Base-by-base conservation (phyloP, 176 grass and related monocot species). In the Pharus latifolius region DNA sequence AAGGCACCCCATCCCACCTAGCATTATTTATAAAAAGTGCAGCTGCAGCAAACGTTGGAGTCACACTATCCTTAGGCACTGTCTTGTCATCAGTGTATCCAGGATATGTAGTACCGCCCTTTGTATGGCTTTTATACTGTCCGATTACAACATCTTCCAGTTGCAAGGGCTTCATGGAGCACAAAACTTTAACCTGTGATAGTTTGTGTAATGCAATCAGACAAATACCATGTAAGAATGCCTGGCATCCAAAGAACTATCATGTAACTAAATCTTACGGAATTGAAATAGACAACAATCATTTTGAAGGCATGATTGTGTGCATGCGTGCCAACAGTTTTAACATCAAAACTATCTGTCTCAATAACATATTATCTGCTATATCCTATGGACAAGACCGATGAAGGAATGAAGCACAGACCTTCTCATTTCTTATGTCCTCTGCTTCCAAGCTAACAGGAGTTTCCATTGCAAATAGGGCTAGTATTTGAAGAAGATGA, bases 361-460 rank as follows among this genome's bases (percentile, higher is more conserved):
- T 31, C 6, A 23, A 45, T 61, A 67, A 75, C 10, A 35, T 43
- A 49, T 38, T 20, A 49, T 22, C 2, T 29, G 15, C 18, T 17
- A 67, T 59, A 58, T 65, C 25, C 23, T 19, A 32, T 14, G n/a
- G 14, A 14, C 13, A 82, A 0, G 4, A 40, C 68, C 50, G 9
- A 32, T 47, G 2, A 54, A 42, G 46, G 28, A 80, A 22, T 17
- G 3, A 26, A 22, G 12, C 16, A 69, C 63, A 64, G 44, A 93
- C 94, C 90, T 93, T 98, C 68, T 98, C 95, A 45, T 98, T 98
- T 72, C 89, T 76, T 86, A 98, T 98, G 48, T 98, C 95, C 83
- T 98, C 95, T 54, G 87, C 90, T 72, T 98, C 90, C 73, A 98
- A 88, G 11, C 90, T 91, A 73, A 90, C 73, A 81, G 95, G 90